Percentiles rank a stretch among this genome's conserved stretches.
Evolutionary conservation across 768 basidiomycete genomes (phyloP).

Genomic region (Suillus bovinus): DNA sequence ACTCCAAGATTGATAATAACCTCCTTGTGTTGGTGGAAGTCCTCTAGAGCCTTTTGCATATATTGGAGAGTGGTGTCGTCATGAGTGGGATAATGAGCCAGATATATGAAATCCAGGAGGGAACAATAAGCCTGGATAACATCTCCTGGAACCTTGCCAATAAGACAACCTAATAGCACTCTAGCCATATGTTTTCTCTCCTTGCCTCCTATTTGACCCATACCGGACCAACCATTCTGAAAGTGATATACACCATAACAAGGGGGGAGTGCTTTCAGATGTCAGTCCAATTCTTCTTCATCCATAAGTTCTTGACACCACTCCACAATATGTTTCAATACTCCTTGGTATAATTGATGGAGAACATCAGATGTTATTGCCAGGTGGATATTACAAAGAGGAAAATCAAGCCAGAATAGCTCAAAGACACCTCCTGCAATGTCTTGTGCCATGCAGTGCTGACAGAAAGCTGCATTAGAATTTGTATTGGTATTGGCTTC

Average conservation of each 20-base stretch:
- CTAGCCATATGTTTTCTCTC: background rate
- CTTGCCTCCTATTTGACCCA: background rate
- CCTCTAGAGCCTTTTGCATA: constrained; percentile 23
- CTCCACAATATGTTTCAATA: too few species aligned
- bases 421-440: too few species aligned
- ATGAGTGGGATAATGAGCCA: constrained; percentile 33
- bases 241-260: background rate
- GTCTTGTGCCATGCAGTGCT: too few species aligned
- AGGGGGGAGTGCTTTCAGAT: background rate
- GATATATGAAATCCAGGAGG: constrained; percentile 39
- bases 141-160: constrained; percentile 28
- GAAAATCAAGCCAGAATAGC: too few species aligned
- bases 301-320: too few species aligned
- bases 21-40: constrained; percentile 39
- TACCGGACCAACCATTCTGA: background rate
- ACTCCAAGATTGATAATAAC: constrained; percentile 32
- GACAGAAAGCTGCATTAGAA: too few species aligned
- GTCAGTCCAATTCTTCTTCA: too few species aligned
- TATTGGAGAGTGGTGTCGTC: constrained; percentile 19
- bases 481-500: too few species aligned
- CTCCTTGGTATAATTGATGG: too few species aligned
- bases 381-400: too few species aligned
- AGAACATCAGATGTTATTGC: too few species aligned
- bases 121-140: constrained; percentile 36
- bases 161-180: constrained; percentile 17